These are phyloP conservation scores for Candida nonsorbophila DNA, from an alignment of 805 yeast genomes.

Conservation along the genomic window DNA sequence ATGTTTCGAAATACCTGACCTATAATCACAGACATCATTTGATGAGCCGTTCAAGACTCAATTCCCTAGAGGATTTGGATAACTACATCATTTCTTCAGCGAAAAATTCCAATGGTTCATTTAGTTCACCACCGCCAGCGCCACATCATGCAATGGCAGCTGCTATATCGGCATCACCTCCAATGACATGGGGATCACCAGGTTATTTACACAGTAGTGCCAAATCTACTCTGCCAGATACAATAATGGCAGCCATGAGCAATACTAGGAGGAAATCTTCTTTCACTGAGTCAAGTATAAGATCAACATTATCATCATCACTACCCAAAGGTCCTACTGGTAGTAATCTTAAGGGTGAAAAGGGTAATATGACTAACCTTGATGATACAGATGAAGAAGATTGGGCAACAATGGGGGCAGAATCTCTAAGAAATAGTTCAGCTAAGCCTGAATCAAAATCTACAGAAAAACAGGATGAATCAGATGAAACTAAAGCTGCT, in stretches of 20 bases:
- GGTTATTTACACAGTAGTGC: slow-evolving; percentile 16
- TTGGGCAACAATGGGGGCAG: slow-evolving; percentile 90
- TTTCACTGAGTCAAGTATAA: slow-evolving; percentile 34
- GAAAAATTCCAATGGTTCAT: slow-evolving; percentile 26
- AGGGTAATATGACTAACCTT: not conserved
- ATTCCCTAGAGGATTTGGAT: slow-evolving; percentile 38
- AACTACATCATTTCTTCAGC: slow-evolving; percentile 39
- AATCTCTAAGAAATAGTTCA: slow-evolving; percentile 45
- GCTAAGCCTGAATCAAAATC: slow-evolving; percentile 11
- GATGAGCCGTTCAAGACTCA: slow-evolving; percentile 34
- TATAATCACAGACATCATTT: slow-evolving; percentile 21
- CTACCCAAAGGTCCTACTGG: slow-evolving; percentile 8
- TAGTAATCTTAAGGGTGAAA: not conserved
- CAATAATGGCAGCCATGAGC: slow-evolving; percentile 3
- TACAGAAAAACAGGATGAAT: slow-evolving; percentile 28
- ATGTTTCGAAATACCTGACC: slow-evolving; percentile 7
- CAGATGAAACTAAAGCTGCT: slow-evolving; percentile 36
- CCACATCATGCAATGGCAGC: slow-evolving; percentile 11
- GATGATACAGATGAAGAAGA: slow-evolving; percentile 96
- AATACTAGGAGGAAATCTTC: slow-evolving; percentile 30
- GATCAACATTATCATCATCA: slow-evolving; percentile 21
- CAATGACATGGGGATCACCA: slow-evolving; percentile 9
- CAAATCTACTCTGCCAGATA: slow-evolving; percentile 12
- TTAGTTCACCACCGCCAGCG: slow-evolving; percentile 30
- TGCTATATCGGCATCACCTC: slow-evolving; percentile 8